phyloP scores from a whole-genome alignment of 225 moss, liverwort and hornwort genomes.

The Physcomitrellopsis africana region DNA sequence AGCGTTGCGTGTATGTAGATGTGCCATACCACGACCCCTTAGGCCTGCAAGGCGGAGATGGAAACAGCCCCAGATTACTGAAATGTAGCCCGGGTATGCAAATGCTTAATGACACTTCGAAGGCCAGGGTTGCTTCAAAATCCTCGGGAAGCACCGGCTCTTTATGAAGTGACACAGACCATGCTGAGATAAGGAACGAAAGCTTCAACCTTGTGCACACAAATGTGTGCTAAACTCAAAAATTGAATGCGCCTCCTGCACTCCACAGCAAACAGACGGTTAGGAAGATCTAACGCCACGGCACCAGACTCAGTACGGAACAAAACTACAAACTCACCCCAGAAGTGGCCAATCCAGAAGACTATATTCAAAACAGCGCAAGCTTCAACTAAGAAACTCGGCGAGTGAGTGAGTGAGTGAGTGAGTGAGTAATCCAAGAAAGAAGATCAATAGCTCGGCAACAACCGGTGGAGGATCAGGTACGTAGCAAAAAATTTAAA shows the following conservation, averaged over 20 bases:
- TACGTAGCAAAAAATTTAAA: not conserved
- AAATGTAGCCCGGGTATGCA: slow-evolving; percentile 31
- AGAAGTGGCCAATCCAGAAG: not conserved
- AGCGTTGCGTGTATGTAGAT: slow-evolving; percentile 71
- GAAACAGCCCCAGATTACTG: slow-evolving; percentile 63
- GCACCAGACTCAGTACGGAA: not conserved
- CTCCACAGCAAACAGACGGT: slow-evolving; percentile 22
- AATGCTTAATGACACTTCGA: slow-evolving; percentile 28
- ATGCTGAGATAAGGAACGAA: slow-evolving; percentile 12
- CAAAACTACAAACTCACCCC: not conserved
- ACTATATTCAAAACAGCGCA: not conserved
- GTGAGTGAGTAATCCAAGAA: not conserved
- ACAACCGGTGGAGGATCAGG: not conserved
- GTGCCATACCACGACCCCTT: slow-evolving; percentile 67
- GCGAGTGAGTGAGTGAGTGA: not conserved
- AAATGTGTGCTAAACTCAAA: no score
- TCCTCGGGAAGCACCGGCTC: slow-evolving; percentile 1
- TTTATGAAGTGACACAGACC: slow-evolving; percentile 1
- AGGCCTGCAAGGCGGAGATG: slow-evolving; percentile 35
- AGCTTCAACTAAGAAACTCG: not conserved
- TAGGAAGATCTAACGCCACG: not conserved
- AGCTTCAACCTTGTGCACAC: not conserved
- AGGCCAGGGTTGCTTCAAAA: slow-evolving; percentile 54
- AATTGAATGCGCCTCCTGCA: slow-evolving; percentile 21
- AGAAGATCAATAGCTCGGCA: not conserved